Conservation (phyloP, 148 eudicot genomes). For the Rhododendron ferrugineum region DNA sequence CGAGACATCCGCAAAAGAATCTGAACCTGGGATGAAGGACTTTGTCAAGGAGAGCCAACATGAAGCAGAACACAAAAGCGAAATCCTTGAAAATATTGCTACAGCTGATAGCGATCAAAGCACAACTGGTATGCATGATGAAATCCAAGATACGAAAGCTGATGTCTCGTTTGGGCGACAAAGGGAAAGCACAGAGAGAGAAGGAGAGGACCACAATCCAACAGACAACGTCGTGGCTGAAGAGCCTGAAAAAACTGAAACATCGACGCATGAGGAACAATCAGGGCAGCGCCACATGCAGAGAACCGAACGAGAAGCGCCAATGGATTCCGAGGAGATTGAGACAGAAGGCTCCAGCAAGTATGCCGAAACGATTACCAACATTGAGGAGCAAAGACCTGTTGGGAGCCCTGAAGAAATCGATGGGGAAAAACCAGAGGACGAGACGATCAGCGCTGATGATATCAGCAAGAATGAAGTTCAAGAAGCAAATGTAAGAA, state of each 20-base stretch:
- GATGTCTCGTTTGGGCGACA: neutral
- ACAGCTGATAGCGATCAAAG: slow-evolving; percentile 4
- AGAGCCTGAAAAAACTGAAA: neutral
- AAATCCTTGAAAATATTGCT: neutral
- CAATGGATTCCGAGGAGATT: slow-evolving; percentile 8
- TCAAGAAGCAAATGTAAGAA: slow-evolving; percentile 19
- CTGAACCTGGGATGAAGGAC: slow-evolving; percentile 1
- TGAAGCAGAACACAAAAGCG: neutral
- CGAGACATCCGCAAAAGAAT: neutral
- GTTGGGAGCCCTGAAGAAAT: slow-evolving; percentile 2
- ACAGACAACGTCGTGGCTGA: neutral
- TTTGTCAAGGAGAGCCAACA: neutral
- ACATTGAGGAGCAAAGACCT: slow-evolving; percentile 10
- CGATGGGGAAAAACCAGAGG: neutral
- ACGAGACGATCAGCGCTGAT: neutral
- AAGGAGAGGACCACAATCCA: neutral
- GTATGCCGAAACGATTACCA: neutral
- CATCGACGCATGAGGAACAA: slow-evolving; percentile 2
- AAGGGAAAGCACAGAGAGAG: neutral
- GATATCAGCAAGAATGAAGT: slow-evolving; percentile 6
- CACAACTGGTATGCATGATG: neutral
- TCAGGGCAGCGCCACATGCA: neutral
- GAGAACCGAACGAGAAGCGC: slow-evolving; percentile 15
- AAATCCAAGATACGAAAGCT: neutral
- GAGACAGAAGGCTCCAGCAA: neutral